Evolutionary conservation across 2,329 filamentous ascomycete species (phyloP), one percentile per base, ranked within the genome.

Genomic region (Calonectria naviculata): DNA sequence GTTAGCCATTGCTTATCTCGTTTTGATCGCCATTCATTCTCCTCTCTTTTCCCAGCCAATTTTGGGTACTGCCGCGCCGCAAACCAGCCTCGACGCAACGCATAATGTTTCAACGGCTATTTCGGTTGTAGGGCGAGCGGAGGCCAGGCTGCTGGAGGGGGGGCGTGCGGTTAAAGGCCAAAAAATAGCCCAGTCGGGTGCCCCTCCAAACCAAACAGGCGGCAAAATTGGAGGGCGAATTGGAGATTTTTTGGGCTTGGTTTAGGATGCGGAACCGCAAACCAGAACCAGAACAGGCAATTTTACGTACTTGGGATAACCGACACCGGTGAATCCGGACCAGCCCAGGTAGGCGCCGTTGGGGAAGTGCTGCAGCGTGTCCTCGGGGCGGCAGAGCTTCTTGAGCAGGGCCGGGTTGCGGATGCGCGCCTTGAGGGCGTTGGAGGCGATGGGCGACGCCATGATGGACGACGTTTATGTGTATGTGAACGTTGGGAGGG

Each of bases 281-380:
- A 54, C 62, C 61, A 70, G 60, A 42, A 54, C 62, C 61, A 70
- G 60, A 52, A 21, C 52, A 46, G 67, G 52, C 47, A 54, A 61
- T 34, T 49, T 41, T 36, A 78, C 82, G 65, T 71, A 82, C 93
- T 97, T 97, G 74, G 94, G 94, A 85, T 97, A 97, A 71, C 94
- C 94, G 65, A 97, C 94, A 78, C 94, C 95, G 15, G 95, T 97
- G 84, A 97, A 97, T 41, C 95, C 95, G 74, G 92, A 95, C 95
- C 95, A 97, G 79, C 95, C 95, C 78, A 97, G 90, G 83, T 97
- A 97, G n/a, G 93, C 85, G 80, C 92, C 92, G 87, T 97, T 90
- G 74, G 95, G 95, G 79, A 97, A 97, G 76, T 94, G 89, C 74
- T 93, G 88, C 71, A 97, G 88, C 74, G 97, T 84, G 81, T 97